Evolutionary conservation across 306 rosid species (phyloP).

Genomic region (Fragaria iinumae): DNA sequence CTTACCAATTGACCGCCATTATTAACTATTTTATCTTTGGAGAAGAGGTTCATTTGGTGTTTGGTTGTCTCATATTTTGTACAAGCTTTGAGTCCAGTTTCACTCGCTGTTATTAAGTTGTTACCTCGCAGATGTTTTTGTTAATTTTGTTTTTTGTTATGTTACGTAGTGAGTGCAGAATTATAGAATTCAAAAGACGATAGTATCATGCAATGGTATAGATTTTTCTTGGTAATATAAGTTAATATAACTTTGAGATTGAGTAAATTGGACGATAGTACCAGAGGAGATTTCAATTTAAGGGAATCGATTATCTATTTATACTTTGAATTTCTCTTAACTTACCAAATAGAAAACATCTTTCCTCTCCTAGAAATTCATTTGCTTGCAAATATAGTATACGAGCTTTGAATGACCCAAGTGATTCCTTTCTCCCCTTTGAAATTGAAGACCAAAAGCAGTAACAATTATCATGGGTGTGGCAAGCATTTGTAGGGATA

Average conservation of each 20-base stretch:
- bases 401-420: background rate
- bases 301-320: background rate
- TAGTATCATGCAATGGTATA: background rate
- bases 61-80: background rate
- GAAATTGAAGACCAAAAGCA: background rate
- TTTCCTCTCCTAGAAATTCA: background rate
- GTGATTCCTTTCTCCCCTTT: background rate
- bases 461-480: background rate
- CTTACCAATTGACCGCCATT: background rate
- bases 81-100: background rate
- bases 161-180: background rate
- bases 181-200: background rate
- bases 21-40: background rate
- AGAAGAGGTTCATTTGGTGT: too few relatives aligned
- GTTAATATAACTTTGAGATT: background rate
- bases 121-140: background rate
- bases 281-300: background rate
- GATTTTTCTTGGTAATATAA: background rate
- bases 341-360: background rate
- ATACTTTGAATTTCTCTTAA: background rate
- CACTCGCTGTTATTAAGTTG: background rate
- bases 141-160: background rate
- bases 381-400: background rate
- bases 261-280: background rate
- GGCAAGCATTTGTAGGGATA: background rate